Base-by-base conservation (phyloP, 768 basidiomycete genomes). In the Serpula lacrymans region DNA sequence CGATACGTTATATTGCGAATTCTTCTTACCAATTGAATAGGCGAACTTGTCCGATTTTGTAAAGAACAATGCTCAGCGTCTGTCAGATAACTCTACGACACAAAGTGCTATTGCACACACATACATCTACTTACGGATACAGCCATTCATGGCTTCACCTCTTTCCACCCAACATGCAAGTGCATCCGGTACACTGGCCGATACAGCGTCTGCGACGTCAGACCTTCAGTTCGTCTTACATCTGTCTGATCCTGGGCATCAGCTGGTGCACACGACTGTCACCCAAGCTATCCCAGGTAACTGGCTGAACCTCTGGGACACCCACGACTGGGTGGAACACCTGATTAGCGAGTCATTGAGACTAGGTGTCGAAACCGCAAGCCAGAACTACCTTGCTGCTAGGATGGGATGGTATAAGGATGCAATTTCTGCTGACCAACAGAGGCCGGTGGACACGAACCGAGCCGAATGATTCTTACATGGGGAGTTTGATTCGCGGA, bases 321-420 rank as follows among this genome's bases (percentile, higher is more conserved):
- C 83, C 48, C 87, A 91, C 58, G 84, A 88, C 31, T 95, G 96
- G 96, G 93, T 98, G 10, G 96, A 99, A 63, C 94, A 99, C 55
- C 61, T 87, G 27, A 77, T 97, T 46, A 94, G 93, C 4, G 95
- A 97, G 53, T 77, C 80, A 0, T 64, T 99, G 43, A 70, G 89
- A 41, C 70, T 90, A 11, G 88, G 85, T 6, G 80, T 95, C 21
- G 94, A 97, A 65, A 79, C 93, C 13, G 68, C 97, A 45, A 92
- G 92, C 2, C 93, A 97, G 63, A 90, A 95, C 54, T 94, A 94
- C 54, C 71, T 94, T 11, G 87, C 84, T 29, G 73, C 78, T 24
- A 69, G 91, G 43, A 93, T 93, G 91, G 82, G 89, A 2, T 92
- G 89, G 86, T 72, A 61, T 8, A 69, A 62, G 25, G 73, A 68